Evolutionary conservation across 495 filamentous ascomycete genomes (phyloP).

Genomic region (Penicillium goetzii): DNA sequence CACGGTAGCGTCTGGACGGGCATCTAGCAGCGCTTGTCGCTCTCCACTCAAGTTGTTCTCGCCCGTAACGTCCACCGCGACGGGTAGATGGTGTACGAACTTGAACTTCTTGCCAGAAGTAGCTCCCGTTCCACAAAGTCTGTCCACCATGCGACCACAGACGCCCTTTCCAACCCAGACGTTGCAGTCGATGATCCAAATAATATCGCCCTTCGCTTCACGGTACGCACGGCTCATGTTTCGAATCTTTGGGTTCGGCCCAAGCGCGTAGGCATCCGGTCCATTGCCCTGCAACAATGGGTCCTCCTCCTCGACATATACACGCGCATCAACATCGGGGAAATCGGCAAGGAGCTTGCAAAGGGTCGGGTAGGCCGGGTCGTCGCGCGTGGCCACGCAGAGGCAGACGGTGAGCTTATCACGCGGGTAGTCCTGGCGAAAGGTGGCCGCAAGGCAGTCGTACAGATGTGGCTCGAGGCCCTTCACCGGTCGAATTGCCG

Average conservation of each 20-base stretch:
- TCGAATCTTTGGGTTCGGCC: slow-evolving; percentile 96
- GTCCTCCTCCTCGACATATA: slow-evolving; percentile 90
- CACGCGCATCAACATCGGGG: slow-evolving; percentile 68
- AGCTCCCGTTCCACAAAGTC: slow-evolving; percentile 68
- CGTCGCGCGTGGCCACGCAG: slow-evolving; percentile 76
- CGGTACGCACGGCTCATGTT: slow-evolving; percentile 95
- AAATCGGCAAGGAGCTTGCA: slow-evolving; percentile 71
- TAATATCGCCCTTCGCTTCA: slow-evolving; percentile 88
- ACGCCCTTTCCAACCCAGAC: slow-evolving; percentile 86
- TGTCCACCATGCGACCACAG: slow-evolving; percentile 82
- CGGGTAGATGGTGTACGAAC: slow-evolving; percentile 92
- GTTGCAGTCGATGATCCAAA: slow-evolving; percentile 98
- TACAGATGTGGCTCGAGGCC: slow-evolving; percentile 89
- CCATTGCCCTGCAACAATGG: slow-evolving; percentile 60
- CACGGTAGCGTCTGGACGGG: slow-evolving; percentile 18
- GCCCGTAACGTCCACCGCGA: slow-evolving; percentile 74
- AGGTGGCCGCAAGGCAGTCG: slow-evolving; percentile 89
- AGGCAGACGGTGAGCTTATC: slow-evolving; percentile 80
- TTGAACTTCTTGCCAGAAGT: slow-evolving; percentile 69
- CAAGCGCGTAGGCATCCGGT: slow-evolving; percentile 63
- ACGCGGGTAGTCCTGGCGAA: slow-evolving; percentile 78
- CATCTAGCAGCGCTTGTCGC: slow-evolving; percentile 47
- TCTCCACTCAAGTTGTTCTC: slow-evolving; percentile 38
- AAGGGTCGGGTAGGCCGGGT: slow-evolving; percentile 79
- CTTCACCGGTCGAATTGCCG: slow-evolving; percentile 90